Conservation (phyloP, 2,329 filamentous ascomycete genomes). For the Hymenoscyphus scutula region DNA sequence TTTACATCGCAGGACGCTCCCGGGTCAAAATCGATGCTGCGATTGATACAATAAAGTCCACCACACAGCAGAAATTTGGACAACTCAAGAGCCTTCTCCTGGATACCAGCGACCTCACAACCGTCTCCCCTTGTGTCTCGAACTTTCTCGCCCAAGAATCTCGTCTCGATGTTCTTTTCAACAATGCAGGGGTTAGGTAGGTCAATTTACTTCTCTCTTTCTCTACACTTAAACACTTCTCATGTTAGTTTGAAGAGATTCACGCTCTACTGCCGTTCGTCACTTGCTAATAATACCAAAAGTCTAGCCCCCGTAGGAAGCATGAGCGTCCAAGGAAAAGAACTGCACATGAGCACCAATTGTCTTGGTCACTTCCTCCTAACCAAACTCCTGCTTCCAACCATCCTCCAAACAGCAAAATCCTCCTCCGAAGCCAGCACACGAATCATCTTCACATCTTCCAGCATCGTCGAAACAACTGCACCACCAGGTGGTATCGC, state of each 20-base stretch:
- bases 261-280: too few relatives aligned
- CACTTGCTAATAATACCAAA: too few relatives aligned
- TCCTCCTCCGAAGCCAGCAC: too few relatives aligned
- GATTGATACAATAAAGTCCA: constrained; percentile 34
- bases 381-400: constrained; percentile 35
- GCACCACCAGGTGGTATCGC: constrained; percentile 11
- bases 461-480: background rate
- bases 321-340: constrained; percentile 35
- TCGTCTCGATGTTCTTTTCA: constrained; percentile 40
- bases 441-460: too few relatives aligned
- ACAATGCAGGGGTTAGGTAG: constrained; percentile 39
- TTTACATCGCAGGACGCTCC: constrained; percentile 44
- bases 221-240: too few relatives aligned
- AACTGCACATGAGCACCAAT: constrained; percentile 38
- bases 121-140: constrained; percentile 37
- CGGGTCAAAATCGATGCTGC: constrained; percentile 35
- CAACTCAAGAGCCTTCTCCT: constrained; percentile 37
- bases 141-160: constrained; percentile 37
- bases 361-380: constrained; percentile 37
- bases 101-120: constrained; percentile 38
- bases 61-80: constrained; percentile 28
- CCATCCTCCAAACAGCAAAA: constrained; percentile 7
- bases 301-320: constrained; percentile 24
- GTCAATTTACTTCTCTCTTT: too few relatives aligned
- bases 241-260: too few relatives aligned